Conservation (phyloP, 257 asterid genomes). For the Jacaranda mimosifolia region DNA sequence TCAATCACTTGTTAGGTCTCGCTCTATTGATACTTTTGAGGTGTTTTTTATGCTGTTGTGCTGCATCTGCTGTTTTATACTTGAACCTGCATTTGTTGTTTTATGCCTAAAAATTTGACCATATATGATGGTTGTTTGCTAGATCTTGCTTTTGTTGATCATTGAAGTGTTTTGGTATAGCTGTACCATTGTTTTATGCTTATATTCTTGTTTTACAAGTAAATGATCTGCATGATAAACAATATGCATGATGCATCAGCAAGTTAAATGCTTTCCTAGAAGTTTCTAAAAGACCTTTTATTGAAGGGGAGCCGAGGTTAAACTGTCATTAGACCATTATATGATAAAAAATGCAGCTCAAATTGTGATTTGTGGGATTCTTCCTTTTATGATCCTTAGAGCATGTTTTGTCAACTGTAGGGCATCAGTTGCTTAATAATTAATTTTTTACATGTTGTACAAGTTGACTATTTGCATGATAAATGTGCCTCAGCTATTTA, state of each 20-base stretch:
- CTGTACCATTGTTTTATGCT: not conserved
- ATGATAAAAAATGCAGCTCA: not conserved
- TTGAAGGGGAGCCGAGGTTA: not conserved
- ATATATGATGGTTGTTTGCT: not conserved
- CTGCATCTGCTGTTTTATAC: conserved; percentile 1
- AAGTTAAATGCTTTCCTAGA: not conserved
- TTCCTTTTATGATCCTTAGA: not conserved
- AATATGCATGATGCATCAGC: not conserved
- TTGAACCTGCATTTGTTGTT: not conserved
- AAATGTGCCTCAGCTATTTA: not conserved
- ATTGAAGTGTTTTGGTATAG: not conserved
- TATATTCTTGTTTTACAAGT: not conserved
- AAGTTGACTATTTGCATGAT: not conserved
- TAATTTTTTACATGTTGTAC: conserved; percentile 4
- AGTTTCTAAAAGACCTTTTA: not conserved
- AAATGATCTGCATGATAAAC: not conserved
- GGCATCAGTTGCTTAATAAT: not conserved
- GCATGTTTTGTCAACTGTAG: not conserved
- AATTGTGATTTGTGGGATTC: not conserved
- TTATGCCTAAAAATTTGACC: not conserved
- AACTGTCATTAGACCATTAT: not conserved
- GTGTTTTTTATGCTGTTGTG: not conserved
- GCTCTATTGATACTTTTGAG: not conserved
- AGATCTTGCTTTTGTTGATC: conserved; percentile 9
- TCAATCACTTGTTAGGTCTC: not conserved